Evolutionary conservation across 2,329 filamentous ascomycete species (phyloP).

Genomic region (Venturiaceae sp.): DNA sequence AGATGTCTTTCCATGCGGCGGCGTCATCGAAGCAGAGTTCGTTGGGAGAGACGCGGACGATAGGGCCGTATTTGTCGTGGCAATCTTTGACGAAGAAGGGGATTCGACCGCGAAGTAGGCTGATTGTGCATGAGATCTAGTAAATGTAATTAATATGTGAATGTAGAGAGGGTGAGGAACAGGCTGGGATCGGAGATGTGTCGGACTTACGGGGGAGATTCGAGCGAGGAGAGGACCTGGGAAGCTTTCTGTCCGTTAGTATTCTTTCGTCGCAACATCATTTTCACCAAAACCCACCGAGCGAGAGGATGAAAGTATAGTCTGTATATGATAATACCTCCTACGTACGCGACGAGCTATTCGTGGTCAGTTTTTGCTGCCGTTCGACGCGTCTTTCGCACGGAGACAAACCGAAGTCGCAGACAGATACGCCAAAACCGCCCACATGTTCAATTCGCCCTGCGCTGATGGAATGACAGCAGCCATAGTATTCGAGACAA

Average conservation of each 20-base stretch:
- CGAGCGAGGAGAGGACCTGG: constrained; percentile 1
- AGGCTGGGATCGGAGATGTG: not conserved
- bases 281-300: too few relatives aligned
- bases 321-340: not conserved
- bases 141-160: not conserved
- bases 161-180: too few relatives aligned
- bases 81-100: constrained; percentile 8
- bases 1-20: constrained; percentile 17
- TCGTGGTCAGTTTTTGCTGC: too few relatives aligned
- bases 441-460: too few relatives aligned
- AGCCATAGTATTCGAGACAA: too few relatives aligned
- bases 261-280: too few relatives aligned
- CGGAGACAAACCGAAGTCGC: too few relatives aligned
- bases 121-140: not conserved
- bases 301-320: constrained; percentile 5
- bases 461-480: too few relatives aligned
- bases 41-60: constrained; percentile 16
- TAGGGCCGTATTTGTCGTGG: constrained; percentile 12
- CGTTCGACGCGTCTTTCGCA: too few relatives aligned
- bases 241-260: too few relatives aligned
- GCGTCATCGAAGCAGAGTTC: constrained; percentile 14
- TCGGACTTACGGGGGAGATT: not conserved
- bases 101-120: constrained; percentile 1
- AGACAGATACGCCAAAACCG: too few relatives aligned
- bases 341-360: not conserved